Evolutionary conservation across 768 basidiomycete species (phyloP), one percentile per base, ranked within the genome.

Genomic region (Leccinum incarnatum): DNA sequence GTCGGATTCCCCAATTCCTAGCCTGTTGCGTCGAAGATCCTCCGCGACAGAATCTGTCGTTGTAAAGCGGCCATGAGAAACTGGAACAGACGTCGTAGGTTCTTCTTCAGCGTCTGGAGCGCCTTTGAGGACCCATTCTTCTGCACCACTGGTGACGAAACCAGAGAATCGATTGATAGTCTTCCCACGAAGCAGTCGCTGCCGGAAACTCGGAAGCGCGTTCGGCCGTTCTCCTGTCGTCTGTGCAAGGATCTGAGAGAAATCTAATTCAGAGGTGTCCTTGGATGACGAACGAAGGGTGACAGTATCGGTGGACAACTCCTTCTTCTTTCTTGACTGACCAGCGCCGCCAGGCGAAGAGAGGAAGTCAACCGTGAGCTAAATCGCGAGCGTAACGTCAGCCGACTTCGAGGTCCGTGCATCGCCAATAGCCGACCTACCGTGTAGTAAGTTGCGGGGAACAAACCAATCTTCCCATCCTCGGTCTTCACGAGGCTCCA

Each of bases 81-180:
- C 59, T n/a, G 64, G 40, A 2, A 56, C 17, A 9, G 65, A 60
- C 7, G 67, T 48, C 32, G 69, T 57, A 30, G 63, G 59, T 7
- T 71, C 62, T 14, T 78, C 76, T 47, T 75, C 70, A 1, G 75
- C 40, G 50, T 56, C 42, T 9, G 65, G 71, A 27, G 74, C 77
- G 4, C 91, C 91, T 52, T 87, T 83, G n/a, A 93, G 79, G 8
- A 93, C 81, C 76, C 86, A 93, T 53, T 87, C 86, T 70, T 93
- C 91, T 10, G 91, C 91, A 36, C 91, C 91, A 58, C 87, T 91
- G 7, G 88, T 91, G 14, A 93, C 91, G 69, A 93, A 93, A 56
- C 81, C 87, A 1, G 90, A 91, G 74, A 93, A 93, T n/a, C 91
- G 81, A 70, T 93, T 92, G 55, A 93, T 72, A 48, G 83, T 84